A percentile compares a stretch with the other conserved stretches of the same genome.
phyloP scores from a whole-genome alignment of 441 rosid genomes.

The Arabidopsis hybrid region DNA sequence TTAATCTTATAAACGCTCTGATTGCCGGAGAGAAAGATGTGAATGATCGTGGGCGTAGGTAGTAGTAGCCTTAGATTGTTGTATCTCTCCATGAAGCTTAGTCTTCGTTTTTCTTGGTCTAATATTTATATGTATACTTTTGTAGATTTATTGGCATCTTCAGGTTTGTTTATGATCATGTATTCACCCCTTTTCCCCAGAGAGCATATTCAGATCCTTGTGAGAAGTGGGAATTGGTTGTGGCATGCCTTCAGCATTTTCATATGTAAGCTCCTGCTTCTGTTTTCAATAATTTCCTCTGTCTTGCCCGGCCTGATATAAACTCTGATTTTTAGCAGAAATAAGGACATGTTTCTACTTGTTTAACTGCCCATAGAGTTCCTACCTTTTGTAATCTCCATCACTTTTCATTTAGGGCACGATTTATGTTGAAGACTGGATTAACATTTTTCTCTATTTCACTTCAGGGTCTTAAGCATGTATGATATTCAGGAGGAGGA shows the following conservation, averaged over 20 bases:
- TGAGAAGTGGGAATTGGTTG: slow-evolving; percentile 95
- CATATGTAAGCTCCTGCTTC: slow-evolving; percentile 66
- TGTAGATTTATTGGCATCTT: slow-evolving; percentile 96
- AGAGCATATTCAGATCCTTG: slow-evolving; percentile 95
- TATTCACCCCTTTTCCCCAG: slow-evolving; percentile 95
- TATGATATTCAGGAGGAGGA: slow-evolving; percentile 89
- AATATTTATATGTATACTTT: slow-evolving; percentile 36
- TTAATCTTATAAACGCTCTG: slow-evolving; percentile 86
- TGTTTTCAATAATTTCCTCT: slow-evolving; percentile 2
- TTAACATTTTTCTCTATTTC: slow-evolving; percentile 24
- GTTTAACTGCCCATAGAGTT: slow-evolving; percentile 17
- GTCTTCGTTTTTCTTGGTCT: slow-evolving; percentile 39
- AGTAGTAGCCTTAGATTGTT: slow-evolving; percentile 44
- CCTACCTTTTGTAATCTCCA: slow-evolving; percentile 7
- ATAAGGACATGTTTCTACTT: slow-evolving; percentile 18
- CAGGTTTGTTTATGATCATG: slow-evolving; percentile 90
- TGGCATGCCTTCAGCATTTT: slow-evolving; percentile 97
- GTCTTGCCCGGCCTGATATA: background rate
- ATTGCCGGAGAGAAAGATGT: slow-evolving; percentile 91
- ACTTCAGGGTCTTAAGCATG: slow-evolving; percentile 85
- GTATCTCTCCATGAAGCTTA: slow-evolving; percentile 35
- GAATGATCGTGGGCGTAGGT: slow-evolving; percentile 94
- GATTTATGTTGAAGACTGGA: slow-evolving; percentile 19
- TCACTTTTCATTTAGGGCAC: background rate
- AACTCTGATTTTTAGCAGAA: slow-evolving; percentile 4